Base-by-base conservation (phyloP, 768 basidiomycete species). In the Dioszegia aurantiaca region DNA sequence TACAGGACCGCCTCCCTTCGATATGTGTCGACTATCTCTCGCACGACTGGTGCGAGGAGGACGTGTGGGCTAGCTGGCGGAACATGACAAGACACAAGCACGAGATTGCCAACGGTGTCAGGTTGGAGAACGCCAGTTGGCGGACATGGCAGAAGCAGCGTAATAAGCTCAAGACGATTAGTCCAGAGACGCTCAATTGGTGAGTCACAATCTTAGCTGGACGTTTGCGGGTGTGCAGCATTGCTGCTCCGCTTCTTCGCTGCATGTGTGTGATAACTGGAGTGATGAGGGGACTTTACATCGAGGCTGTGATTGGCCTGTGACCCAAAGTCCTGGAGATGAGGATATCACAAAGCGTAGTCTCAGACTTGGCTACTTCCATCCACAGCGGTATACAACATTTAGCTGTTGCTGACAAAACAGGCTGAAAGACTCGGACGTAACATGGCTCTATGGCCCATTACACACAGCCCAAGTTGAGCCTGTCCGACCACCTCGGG, bases 61-160 rank as follows among this genome's bases (percentile, higher is more conserved):
- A 99, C 77, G 90, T 98, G 11, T 95, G 91, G 90, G 86, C 88
- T 55, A 89, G 87, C n/a, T 99, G 94, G 94, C 83, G 93, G 64
- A 90, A 86, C 74, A 98, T 97, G 91, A 98, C 94, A 45, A 83
- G 89, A 56, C 90, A 92, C 81, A 99, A 98, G 84, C 88, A 94
- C 75, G 94, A 91, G 79, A 95, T 99, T 72, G 85, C 90, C 5
- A 98, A 99, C 75, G 94, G 94, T 45, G 82, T 87, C 46, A 81
- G 94, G 47, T 84, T 99, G 56, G 95, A 99, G 81, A 99, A 99
- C 71, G 95, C 95, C 9, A 90, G 88, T 60, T 99, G 94, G 94
- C 81, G 94, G 40, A 98, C 93, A 1, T 99, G 94, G 94, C 97
- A 93, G 87, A 97, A 98, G 79, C 93, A 97, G 83, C 82, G 94